A percentile compares a stretch with the other conserved stretches of the same genome.
Evolutionary conservation across 192 early-diverging fungal genomes (phyloP).

Genomic region (Phlyctochytrium arcticum): DNA sequence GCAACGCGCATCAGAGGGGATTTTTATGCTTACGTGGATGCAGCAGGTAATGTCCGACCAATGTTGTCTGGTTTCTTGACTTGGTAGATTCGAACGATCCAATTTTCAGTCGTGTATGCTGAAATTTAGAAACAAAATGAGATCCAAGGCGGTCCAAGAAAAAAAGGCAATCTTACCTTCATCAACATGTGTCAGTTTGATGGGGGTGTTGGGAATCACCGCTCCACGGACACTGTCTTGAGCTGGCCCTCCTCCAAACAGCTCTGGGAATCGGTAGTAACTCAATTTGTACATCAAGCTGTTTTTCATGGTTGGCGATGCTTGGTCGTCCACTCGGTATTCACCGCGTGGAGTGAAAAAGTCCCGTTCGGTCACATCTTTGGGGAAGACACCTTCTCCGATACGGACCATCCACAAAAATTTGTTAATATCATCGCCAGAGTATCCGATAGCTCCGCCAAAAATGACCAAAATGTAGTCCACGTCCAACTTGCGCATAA

Average conservation of each 20-base stretch:
- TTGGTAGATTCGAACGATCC: constrained; percentile 98
- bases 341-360: constrained; percentile 89
- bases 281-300: constrained; percentile 96
- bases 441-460: constrained; percentile 94
- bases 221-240: constrained; percentile 83
- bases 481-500: constrained; percentile 91
- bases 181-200: constrained; percentile 81
- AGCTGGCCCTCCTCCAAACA: constrained; percentile 70
- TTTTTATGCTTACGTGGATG: no score
- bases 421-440: constrained; percentile 99
- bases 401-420: constrained; percentile 99
- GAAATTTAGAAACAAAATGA: constrained; percentile 1
- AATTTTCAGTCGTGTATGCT: constrained; percentile 90
- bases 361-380: constrained; percentile 81
- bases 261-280: constrained; percentile 91
- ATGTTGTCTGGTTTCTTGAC: constrained; percentile 95
- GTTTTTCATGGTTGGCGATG: constrained; percentile 84
- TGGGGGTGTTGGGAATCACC: constrained; percentile 67
- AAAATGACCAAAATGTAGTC: constrained; percentile 97
- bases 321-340: constrained; percentile 88
- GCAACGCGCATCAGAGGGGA: no score
- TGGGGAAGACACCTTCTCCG: constrained; percentile 94
- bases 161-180: constrained; percentile 49
- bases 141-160: neutral
- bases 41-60: constrained; percentile 71